Evolutionary conservation across 108 stramenopile species (phyloP), one percentile per base, ranked within the genome.

Genomic region (Licmophora abbreviata): DNA sequence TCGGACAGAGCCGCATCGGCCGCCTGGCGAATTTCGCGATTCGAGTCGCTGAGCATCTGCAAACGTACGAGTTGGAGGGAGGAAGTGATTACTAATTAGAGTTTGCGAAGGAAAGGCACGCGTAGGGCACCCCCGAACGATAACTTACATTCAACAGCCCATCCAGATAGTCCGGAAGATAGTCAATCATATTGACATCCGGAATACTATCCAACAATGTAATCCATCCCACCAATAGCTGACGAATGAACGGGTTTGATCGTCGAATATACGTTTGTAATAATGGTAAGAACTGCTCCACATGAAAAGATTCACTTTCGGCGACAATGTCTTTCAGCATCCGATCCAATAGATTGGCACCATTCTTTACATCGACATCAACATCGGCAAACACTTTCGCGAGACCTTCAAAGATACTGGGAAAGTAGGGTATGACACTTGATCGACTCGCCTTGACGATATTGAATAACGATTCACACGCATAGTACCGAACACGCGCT

Each of bases 311-410:
- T 20, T 85, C 73, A 3, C 81, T 66, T 67, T 98, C 97, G 1
- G 95, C 94, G 22, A 98, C 95, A 63, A 99, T 95, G 59, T 99
- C 97, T 62, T 94, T 95, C 21, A 95, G 64, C 29, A 94, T 61
- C 8, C 96, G 70, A 79, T 99, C 98, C 49, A 99, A 63, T 36
- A 97, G 69, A 46, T 89, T 89, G 6, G 96, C 95, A 15, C 95
- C 98, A 59, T 99, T 97, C 61, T 97, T 99, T 7, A 99, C 98
- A 63, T 99, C 96, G 6, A 93, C 85, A 64, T 99, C 93, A 3
- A 96, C 95, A 66, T 97, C 94, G 11, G 93, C 95, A 63, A 91
- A 95, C 6, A 97, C 61, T 57, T 94, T 93, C 38, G 94, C 94
- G 53, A 99, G 63, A 15, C 96, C 96, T 58, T 95, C 95, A 54